Evolutionary conservation across 495 filamentous ascomycete species (phyloP), one percentile per base, ranked within the genome.

Genomic region (Penicillium psychrofluorescens): DNA sequence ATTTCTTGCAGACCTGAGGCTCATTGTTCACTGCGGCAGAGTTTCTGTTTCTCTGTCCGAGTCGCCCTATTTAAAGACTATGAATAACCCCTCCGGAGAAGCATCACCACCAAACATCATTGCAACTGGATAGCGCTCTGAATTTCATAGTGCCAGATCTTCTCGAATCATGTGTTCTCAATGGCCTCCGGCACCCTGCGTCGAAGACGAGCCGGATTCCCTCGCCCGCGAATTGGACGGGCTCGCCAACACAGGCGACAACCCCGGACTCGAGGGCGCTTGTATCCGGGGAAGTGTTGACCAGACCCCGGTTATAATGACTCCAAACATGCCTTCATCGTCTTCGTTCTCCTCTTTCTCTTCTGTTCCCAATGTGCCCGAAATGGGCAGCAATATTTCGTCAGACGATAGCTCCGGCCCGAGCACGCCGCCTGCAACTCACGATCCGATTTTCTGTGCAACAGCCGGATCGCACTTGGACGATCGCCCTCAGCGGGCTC

Each of bases 281-380:
- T 54, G 59, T 39, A 46, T 36, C 46, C 59, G 70, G 44, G 74
- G 74, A 32, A 59, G 59, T 16, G 49, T 75, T 46, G 68, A 75
- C 42, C 74, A 77, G 43, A 57, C 61, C 13, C 72, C 72, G 0
- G 54, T 77, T 39, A 55, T 77, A 27, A 42, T 71, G 22, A 47
- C 59, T 34, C 45, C 47, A 33, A 53, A 64, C 33, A 37, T 52
- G 7, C 29, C 56, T 37, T 48, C 50, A 46, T 46, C 54, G 34
- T 29, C 50, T 0, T 53, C 53, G 1, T 43, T 39, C 30, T 45
- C 44, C 30, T 43, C 44, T 22, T 50, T 50, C 9, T 43, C 43
- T 27, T 46, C 43, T 27, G 35, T 43, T 8, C 36, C 43, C 27
- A 45, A 29, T 31, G 40, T 57, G 32, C 45, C 46, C 28, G 43